Conservation (phyloP, 495 filamentous ascomycete species). For the Hypoxylon lienhwacheense region DNA sequence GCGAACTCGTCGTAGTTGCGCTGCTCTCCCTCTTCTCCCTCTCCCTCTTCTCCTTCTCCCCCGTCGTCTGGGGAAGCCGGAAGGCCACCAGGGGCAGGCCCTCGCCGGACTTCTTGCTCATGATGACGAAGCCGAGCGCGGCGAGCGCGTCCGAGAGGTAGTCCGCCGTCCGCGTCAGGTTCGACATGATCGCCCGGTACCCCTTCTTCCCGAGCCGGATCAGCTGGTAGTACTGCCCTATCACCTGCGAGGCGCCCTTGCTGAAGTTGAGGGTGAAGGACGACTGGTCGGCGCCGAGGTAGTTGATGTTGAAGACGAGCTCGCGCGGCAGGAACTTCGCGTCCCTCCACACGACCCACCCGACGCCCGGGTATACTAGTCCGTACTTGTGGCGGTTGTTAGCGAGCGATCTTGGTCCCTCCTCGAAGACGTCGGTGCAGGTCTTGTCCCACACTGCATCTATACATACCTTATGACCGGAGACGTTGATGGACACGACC, state of each 20-base stretch:
- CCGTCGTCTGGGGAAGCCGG: constrained; percentile 57
- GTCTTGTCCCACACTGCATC: background rate
- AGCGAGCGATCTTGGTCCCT: too few relatives aligned
- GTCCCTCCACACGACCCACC: constrained; percentile 87
- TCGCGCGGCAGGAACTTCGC: constrained; percentile 83
- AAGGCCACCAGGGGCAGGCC: constrained; percentile 88
- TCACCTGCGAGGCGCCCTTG: constrained; percentile 87
- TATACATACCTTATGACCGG: constrained; percentile 82
- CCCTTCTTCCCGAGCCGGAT: constrained; percentile 89
- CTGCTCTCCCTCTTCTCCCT: constrained; percentile 44
- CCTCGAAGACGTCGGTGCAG: background rate
- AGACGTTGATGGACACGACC: constrained; percentile 90
- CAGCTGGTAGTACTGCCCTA: constrained; percentile 94
- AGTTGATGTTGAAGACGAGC: constrained; percentile 97
- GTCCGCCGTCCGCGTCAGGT: constrained; percentile 79
- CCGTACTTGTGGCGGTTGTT: constrained; percentile 44
- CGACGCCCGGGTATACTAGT: constrained; percentile 86
- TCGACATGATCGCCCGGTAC: constrained; percentile 83
- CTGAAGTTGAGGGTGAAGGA: constrained; percentile 98
- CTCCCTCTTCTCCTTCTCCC: constrained; percentile 37
- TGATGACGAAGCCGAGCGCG: constrained; percentile 77
- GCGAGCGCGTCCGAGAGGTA: constrained; percentile 72
- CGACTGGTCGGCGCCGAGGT: constrained; percentile 91
- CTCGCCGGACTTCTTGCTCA: constrained; percentile 71
- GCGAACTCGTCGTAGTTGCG: constrained; percentile 81